A percentile compares a stretch with the other conserved stretches of the same genome.
Evolutionary conservation across 805 yeast species (phyloP).

Genomic region (Kodamaea kaohsiungensis): DNA sequence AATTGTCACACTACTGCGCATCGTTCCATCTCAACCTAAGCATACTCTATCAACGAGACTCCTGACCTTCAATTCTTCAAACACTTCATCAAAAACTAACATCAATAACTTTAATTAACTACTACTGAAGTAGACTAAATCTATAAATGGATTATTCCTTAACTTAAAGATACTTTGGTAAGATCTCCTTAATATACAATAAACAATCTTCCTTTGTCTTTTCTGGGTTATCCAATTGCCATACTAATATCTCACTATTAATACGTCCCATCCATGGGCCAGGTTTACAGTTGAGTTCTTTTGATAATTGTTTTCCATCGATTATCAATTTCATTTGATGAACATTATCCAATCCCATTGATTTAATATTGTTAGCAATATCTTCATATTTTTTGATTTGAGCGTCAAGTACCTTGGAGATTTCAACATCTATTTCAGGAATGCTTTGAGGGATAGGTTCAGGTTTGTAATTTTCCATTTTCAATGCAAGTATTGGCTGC

Average conservation of each 20-base stretch:
- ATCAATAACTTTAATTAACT: no score
- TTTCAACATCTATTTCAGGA: not conserved
- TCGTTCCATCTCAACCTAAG: no score
- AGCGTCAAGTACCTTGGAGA: not conserved
- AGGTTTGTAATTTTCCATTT: constrained; percentile 6
- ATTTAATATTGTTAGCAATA: constrained; percentile 33
- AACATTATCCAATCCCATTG: constrained; percentile 40
- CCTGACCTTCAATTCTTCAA: no score
- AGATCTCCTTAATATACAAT: constrained; percentile 34
- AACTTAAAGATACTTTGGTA: constrained; percentile 15
- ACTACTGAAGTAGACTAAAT: no score
- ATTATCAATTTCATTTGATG: constrained; percentile 61
- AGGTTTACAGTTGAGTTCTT: constrained; percentile 56
- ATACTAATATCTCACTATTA: constrained; percentile 55
- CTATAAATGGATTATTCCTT: no score
- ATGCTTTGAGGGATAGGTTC: constrained; percentile 5
- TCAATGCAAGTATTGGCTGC: constrained; percentile 5
- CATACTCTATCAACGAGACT: no score
- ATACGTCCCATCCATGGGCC: constrained; percentile 84
- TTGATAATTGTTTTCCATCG: constrained; percentile 71
- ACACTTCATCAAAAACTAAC: no score
- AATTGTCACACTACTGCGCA: no score
- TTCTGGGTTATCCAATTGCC: constrained; percentile 79
- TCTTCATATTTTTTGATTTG: constrained; percentile 28
- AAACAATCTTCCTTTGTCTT: constrained; percentile 56